Evolutionary conservation across 2,329 filamentous ascomycete species (phyloP).

Genomic region (Cadophora sp.): DNA sequence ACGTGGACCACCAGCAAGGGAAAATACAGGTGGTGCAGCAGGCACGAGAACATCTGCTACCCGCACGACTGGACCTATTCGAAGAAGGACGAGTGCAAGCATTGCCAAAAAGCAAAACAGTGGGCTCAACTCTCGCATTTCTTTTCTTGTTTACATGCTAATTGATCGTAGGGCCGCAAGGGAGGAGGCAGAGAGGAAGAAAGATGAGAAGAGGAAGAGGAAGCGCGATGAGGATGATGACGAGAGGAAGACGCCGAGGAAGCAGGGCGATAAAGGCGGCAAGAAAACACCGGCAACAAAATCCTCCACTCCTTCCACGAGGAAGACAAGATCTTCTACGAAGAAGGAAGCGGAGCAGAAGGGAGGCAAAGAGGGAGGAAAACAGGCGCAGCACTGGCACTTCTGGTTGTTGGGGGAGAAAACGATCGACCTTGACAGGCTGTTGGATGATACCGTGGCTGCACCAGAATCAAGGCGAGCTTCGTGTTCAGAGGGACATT

Average conservation of each 20-base stretch:
- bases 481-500: not conserved
- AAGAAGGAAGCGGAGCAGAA: not conserved
- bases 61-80: conserved; percentile 16
- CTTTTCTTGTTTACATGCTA: not conserved
- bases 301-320: not conserved
- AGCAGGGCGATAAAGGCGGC: not conserved
- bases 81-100: conserved; percentile 15
- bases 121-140: not conserved
- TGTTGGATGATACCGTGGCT: not conserved
- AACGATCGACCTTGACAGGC: not conserved
- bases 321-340: not conserved
- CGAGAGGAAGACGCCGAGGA: not conserved
- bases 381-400: not conserved
- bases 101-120: not conserved
- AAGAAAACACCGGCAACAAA: not conserved
- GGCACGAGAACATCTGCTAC: conserved; percentile 8
- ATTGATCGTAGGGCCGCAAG: conserved; percentile 1
- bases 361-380: not conserved
- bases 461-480: not conserved
- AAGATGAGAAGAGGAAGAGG: conserved; percentile 8
- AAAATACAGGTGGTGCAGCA: conserved; percentile 4
- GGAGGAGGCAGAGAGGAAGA: not conserved
- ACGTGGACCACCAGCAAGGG: not conserved
- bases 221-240: conserved; percentile 3
- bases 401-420: not conserved